Conservation (phyloP, 352 stramenopile genomes). For the Globisporangium sylvaticum region DNA sequence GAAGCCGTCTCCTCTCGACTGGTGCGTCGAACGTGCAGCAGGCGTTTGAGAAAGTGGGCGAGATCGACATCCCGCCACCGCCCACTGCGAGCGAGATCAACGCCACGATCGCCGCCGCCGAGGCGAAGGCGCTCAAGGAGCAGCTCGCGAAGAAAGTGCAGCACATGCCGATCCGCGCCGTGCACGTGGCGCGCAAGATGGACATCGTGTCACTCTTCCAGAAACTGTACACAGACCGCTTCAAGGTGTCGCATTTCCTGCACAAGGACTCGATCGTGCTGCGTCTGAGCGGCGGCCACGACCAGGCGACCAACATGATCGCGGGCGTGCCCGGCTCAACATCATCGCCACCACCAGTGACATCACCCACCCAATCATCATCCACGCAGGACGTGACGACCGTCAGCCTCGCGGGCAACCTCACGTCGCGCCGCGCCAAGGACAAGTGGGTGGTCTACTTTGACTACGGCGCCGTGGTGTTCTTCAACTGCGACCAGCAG, state of each 20-base stretch:
- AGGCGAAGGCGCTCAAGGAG: conserved; percentile 42
- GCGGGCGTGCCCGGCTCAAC: conserved; percentile 19
- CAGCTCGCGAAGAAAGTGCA: conserved; percentile 44
- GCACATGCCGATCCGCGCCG: conserved; percentile 59
- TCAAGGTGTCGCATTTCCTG: conserved; percentile 77
- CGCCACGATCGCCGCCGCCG: conserved; percentile 60
- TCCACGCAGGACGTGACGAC: conserved; percentile 29
- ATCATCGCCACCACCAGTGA: conserved; percentile 9
- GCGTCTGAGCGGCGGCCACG: conserved; percentile 39
- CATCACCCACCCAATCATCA: conserved; percentile 2
- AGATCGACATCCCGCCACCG: conserved; percentile 44
- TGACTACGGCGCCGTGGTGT: conserved; percentile 90
- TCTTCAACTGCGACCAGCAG: conserved; percentile 88
- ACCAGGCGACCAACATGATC: conserved; percentile 29
- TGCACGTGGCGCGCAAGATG: conserved; percentile 84
- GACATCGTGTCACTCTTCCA: conserved; percentile 84
- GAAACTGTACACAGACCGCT: conserved; percentile 83
- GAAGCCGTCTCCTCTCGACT: conserved; percentile 12
- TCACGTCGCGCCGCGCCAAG: conserved; percentile 71
- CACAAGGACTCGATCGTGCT: conserved; percentile 83
- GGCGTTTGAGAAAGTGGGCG: conserved; percentile 16
- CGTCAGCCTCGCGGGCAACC: conserved; percentile 46
- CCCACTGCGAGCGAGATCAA: conserved; percentile 62
- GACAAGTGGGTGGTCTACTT: conserved; percentile 93
- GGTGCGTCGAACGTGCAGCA: not conserved